Conservation (phyloP, 441 rosid genomes). For the Euphorbia schlechtendalii region DNA sequence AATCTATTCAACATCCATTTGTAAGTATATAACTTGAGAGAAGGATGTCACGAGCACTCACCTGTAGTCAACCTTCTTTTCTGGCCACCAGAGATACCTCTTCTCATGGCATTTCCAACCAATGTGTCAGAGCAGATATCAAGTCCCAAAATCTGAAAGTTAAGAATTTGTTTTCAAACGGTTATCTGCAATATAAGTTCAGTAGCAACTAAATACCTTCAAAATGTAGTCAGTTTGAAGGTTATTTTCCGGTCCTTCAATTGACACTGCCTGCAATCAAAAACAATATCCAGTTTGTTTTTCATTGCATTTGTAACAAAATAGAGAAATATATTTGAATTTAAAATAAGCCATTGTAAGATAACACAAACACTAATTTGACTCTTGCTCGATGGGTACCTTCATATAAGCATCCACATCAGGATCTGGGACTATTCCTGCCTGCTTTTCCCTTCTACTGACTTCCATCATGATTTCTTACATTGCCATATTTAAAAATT, state of each 20-base stretch:
- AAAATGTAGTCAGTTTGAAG: conserved; percentile 73
- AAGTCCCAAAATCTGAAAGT: conserved; percentile 59
- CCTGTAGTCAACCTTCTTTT: conserved; percentile 53
- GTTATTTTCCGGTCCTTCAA: conserved; percentile 42
- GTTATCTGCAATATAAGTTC: no score
- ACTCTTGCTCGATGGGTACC: no score
- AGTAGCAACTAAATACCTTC: conserved; percentile 45
- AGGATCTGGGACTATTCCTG: conserved; percentile 51
- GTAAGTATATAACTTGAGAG: no score
- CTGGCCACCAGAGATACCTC: conserved; percentile 67
- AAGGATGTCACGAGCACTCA: no score
- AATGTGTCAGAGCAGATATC: conserved; percentile 46
- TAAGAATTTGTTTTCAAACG: no score
- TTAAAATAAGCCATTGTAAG: no score
- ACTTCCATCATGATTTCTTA: conserved; percentile 55
- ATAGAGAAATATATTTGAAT: no score
- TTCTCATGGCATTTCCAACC: conserved; percentile 50
- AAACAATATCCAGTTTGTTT: no score
- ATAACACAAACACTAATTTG: no score
- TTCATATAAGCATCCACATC: conserved; percentile 66
- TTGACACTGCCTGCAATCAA: conserved; percentile 52
- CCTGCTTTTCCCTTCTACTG: conserved; percentile 45
- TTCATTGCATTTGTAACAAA: no score
- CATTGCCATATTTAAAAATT: no score
- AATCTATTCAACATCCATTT: no score